phyloP scores from a whole-genome alignment of 139 green algal species.

The Ettlia oleoabundans region DNA sequence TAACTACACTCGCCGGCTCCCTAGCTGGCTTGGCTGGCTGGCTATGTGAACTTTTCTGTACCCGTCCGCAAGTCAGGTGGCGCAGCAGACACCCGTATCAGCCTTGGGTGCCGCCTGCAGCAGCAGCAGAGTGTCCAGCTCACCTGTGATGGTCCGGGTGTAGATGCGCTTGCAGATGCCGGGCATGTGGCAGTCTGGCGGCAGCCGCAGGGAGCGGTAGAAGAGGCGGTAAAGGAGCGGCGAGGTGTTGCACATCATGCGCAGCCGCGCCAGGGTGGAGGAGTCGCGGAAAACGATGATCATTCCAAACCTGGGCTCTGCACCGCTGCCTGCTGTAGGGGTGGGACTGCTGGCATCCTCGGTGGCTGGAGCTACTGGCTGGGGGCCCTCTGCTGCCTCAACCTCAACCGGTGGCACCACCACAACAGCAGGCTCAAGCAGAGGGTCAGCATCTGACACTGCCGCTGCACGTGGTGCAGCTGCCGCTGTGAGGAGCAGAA shows the following conservation, averaged over 20 bases:
- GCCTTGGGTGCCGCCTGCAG: too few species aligned
- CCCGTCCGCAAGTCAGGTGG: too few species aligned
- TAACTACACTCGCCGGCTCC: too few species aligned
- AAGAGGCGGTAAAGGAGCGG: constrained; percentile 15
- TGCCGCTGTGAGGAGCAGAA: neutral
- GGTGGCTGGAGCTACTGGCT: neutral
- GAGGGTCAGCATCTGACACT: neutral
- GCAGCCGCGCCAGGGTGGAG: constrained; percentile 11
- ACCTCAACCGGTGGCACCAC: neutral
- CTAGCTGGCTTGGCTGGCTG: too few species aligned
- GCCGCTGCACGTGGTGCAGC: neutral
- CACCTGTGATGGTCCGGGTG: constrained; percentile 29
- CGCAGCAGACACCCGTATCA: too few species aligned
- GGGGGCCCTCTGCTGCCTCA: neutral
- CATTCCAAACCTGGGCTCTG: neutral
- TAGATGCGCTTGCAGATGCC: constrained; percentile 39
- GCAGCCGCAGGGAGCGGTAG: constrained; percentile 18
- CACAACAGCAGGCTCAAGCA: neutral
- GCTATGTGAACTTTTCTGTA: too few species aligned
- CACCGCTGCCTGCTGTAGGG: neutral
- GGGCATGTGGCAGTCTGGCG: constrained; percentile 47
- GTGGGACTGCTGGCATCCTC: neutral
- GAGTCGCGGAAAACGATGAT: constrained; percentile 22
- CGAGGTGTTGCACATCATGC: constrained; percentile 32
- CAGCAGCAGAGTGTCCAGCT: too few species aligned